These are phyloP conservation scores for Hortiboletus campestris DNA, from an alignment of 768 basidiomycete genomes.

Conservation along the genomic window DNA sequence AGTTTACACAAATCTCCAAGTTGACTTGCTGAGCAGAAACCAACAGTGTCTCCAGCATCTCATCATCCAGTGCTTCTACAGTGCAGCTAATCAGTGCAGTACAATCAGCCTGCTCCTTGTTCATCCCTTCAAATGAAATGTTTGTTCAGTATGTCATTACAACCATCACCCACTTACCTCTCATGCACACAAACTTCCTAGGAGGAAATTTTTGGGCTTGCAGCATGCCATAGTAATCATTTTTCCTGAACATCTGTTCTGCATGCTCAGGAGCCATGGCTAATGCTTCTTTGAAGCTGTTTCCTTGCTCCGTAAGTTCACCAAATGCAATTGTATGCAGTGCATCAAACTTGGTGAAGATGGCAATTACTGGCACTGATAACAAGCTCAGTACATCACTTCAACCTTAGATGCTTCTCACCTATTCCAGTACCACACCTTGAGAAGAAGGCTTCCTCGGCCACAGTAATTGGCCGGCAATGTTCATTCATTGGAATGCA, in stretches of 20 bases:
- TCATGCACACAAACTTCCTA: background rate
- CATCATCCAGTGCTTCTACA: background rate
- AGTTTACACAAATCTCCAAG: background rate
- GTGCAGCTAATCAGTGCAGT: too few relatives aligned
- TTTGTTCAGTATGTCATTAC: background rate
- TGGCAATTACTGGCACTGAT: slow-evolving; percentile 37
- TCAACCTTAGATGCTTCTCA: background rate
- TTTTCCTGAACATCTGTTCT: background rate
- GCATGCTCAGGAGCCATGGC: too few relatives aligned
- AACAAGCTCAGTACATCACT: background rate
- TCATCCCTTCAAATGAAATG: background rate
- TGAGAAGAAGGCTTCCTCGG: slow-evolving; percentile 31
- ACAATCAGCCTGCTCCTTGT: too few relatives aligned
- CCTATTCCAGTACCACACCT: slow-evolving; percentile 14
- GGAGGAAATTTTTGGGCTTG: background rate
- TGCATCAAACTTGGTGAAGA: too few relatives aligned
- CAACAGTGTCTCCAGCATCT: background rate
- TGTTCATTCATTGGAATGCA: slow-evolving; percentile 36
- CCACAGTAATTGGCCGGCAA: too few relatives aligned
- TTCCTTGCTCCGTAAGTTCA: too few relatives aligned
- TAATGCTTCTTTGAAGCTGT: too few relatives aligned
- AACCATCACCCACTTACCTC: background rate
- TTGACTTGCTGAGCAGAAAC: background rate
- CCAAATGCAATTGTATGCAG: too few relatives aligned
- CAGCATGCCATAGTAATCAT: too few relatives aligned